Percentiles rank a stretch among this genome's conserved stretches.
Conservation (phyloP, 2,329 filamentous ascomycete species). For the Alternaria gaisen region DNA sequence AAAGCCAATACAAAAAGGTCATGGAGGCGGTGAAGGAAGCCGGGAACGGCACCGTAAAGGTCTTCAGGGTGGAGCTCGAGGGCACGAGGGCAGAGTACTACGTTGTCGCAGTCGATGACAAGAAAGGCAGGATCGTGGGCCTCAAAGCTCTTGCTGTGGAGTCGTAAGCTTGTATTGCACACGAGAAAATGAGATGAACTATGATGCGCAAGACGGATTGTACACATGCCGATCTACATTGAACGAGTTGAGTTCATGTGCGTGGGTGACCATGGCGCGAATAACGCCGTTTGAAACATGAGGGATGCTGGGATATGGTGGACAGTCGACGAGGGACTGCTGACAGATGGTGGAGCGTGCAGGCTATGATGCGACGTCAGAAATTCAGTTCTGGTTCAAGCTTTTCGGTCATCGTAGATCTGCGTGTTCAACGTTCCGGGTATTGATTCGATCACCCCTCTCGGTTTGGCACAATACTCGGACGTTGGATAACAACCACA, state of each 20-base stretch:
- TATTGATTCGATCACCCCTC: background rate
- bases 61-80: constrained; percentile 74
- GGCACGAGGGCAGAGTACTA: constrained; percentile 79
- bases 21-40: constrained; percentile 74
- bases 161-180: constrained; percentile 40
- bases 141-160: constrained; percentile 82
- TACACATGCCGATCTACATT: constrained; percentile 2
- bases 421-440: background rate
- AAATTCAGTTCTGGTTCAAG: background rate
- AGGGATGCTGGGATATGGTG: constrained; percentile 8
- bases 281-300: constrained; percentile 17
- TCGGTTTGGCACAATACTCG: background rate
- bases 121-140: constrained; percentile 73
- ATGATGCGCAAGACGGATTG: background rate
- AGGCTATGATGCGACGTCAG: constrained; percentile 1
- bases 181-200: background rate
- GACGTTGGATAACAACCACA: background rate
- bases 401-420: background rate
- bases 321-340: constrained; percentile 4
- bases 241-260: background rate
- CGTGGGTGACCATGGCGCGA: constrained; percentile 7
- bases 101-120: constrained; percentile 71
- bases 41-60: constrained; percentile 73
- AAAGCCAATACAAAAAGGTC: constrained; percentile 73
- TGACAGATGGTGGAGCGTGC: constrained; percentile 11